Evolutionary conservation across 331 rosid species (phyloP).

Genomic region (Saraca asoca): DNA sequence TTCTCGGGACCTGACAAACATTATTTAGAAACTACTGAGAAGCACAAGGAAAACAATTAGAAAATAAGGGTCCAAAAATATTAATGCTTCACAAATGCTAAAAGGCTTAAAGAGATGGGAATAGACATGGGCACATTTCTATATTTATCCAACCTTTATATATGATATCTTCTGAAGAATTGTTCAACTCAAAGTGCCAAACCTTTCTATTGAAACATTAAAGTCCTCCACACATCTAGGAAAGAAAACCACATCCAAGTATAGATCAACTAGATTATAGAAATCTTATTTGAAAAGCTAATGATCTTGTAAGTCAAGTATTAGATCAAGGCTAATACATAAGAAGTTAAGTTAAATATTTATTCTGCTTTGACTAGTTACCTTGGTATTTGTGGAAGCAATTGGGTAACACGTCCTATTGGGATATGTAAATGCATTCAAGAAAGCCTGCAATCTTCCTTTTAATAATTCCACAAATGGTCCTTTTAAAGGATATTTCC

Average conservation of each 20-base stretch:
- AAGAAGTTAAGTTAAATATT: neutral
- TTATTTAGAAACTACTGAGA: constrained; percentile 8
- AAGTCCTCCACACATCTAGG: constrained; percentile 85
- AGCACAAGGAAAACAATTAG: neutral
- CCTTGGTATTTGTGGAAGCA: constrained; percentile 95
- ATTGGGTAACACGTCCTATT: constrained; percentile 95
- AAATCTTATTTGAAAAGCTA: constrained; percentile 64
- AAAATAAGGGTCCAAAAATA: neutral
- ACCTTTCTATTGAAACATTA: constrained; percentile 96
- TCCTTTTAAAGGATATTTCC: constrained; percentile 89
- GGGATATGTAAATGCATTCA: constrained; percentile 97
- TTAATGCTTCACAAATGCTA: neutral
- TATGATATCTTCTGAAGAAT: constrained; percentile 86
- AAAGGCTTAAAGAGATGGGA: constrained; percentile 1
- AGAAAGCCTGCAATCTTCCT: constrained; percentile 89
- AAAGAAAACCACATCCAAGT: constrained; percentile 96
- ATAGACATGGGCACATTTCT: neutral
- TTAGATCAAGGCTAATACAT: constrained; percentile 7
- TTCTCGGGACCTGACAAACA: too few relatives aligned
- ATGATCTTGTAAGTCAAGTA: constrained; percentile 2
- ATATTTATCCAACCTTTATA: constrained; percentile 64
- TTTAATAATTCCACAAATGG: constrained; percentile 92
- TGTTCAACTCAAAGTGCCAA: constrained; percentile 94
- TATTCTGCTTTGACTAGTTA: constrained; percentile 20
- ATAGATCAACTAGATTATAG: constrained; percentile 91